Base-by-base conservation (phyloP, 257 asterid species). In the Solanum gandarillasii region DNA sequence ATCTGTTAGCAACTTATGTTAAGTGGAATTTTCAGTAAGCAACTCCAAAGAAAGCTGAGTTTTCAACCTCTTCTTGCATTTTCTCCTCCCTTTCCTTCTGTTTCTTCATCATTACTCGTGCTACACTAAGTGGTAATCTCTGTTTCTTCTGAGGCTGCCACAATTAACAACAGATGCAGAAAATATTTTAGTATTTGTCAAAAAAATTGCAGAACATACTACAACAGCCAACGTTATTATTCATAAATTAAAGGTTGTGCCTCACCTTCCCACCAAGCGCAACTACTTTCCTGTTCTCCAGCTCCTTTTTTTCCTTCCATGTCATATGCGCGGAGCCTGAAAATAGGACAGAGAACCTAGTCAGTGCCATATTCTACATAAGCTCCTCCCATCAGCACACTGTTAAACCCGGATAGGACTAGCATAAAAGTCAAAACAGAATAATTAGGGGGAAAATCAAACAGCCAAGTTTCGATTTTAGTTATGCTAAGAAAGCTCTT, bases 241-340 rank as follows among this genome's bases (percentile, higher is more conserved):
- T 48, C 43, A 48, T 20, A 48, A n/a, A 65, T 65, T n/a, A n/a
- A 52, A 29, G 31, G 29, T 20, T 27, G 41, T 48, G 29, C 5
- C 71, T 83, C 83, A 95, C 98, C 98, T 96, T 96, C 86, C 98
- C 98, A 88, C 98, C 98, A 81, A 95, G 98, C 72, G 98, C 91
- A 82, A 92, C 94, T 13, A 92, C 93, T 91, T 88, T 92, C 92
- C 87, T 91, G 83, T 93, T 95, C 91, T 96, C 98, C 95, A 95
- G 86, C 81, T 90, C 94, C 90, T 94, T 94, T 87, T 88, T 93
- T 90, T 95, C 94, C 86, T 92, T 96, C 98, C 98, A 94, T 67
- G 96, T 91, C 98, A 95, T 95, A 89, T 95, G 94, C 0, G 94
- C 83, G 76, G 93, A 86, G 27, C 92, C 98, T 96, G 87, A 70